Evolutionary conservation across 306 rosid genomes (phyloP), one percentile per base, ranked within the genome.

Genomic region (Quercus gilva): DNA sequence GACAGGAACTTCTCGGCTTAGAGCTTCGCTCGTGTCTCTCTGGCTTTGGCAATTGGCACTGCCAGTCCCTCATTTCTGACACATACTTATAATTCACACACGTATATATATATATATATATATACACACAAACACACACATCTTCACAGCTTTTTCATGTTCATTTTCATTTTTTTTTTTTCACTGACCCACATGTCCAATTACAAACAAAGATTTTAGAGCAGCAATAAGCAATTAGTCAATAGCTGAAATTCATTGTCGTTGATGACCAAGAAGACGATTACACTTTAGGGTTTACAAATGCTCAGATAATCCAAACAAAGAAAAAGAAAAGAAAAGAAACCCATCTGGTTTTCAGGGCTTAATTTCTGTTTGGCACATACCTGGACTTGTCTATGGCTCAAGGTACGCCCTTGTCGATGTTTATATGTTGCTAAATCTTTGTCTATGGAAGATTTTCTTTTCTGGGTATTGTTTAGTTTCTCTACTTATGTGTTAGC

Each of bases 381-480:
- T 23, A n/a, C 51, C 72, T 68, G 73, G 52, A 75, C 78, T 31
- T 80, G 67, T 52, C 71, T 69, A 43, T 71, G 69, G 78, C 79
- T 83, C 71, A 23, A 81, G 96, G 92, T 91, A 63, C 69, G 75
- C 73, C 73, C 60, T 56, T n/a, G 14, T 8, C 55, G n/a, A 77
- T 78, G 64, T 78, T 86, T 69, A 71, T 19, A 20, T 25, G 81
- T 1, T 73, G 55, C 69, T 26, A 55, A 29, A 45, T 71, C 12
- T 74, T 73, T 37, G 28, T 45, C 21, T 69, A 13, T 77, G 71
- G 20, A 70, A 12, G 79, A 53, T 88, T 71, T 61, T 63, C 53
- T 77, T 29, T 52, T 57, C 45, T 56, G 29, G 69, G 25, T 71
- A 15, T 67, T 76, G 28, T 76, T 52, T 31, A 45, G n/a, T 59